A percentile compares a stretch with the other conserved stretches of the same genome.
Evolutionary conservation across 495 filamentous ascomycete species (phyloP).

Genomic region (Aspergillus wentii): DNA sequence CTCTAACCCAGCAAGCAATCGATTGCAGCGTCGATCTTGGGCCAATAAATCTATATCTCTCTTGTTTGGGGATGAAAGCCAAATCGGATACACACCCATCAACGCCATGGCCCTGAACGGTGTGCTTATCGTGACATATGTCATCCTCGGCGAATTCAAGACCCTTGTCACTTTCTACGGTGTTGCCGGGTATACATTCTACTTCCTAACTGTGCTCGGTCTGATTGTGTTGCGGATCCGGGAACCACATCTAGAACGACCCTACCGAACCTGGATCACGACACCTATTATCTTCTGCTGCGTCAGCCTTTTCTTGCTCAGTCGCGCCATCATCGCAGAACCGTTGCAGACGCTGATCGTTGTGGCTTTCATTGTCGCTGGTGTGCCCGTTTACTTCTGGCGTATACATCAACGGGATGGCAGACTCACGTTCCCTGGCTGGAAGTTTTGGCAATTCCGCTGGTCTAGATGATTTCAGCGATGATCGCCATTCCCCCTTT

Average conservation of each 20-base stretch:
- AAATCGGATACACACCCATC: conserved; percentile 76
- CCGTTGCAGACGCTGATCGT: conserved; percentile 88
- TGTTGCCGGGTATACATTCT: conserved; percentile 93
- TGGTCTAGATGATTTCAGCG: conserved; percentile 27
- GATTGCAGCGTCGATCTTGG: conserved; percentile 55
- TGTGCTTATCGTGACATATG: conserved; percentile 65
- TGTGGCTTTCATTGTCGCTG: conserved; percentile 73
- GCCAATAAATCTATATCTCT: conserved; percentile 49
- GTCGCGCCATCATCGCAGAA: conserved; percentile 78
- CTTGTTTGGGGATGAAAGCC: conserved; percentile 55
- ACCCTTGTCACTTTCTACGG: conserved; percentile 96
- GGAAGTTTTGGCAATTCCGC: conserved; percentile 52
- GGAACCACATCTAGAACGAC: conserved; percentile 81
- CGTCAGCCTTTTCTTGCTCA: conserved; percentile 88
- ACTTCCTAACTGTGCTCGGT: conserved; percentile 91
- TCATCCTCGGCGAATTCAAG: conserved; percentile 81
- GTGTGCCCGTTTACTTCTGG: conserved; percentile 86
- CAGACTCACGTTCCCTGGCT: conserved; percentile 41
- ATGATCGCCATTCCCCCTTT: neutral
- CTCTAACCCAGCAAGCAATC: conserved; percentile 25
- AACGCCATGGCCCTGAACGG: conserved; percentile 83
- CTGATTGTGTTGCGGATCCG: conserved; percentile 85
- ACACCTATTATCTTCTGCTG: conserved; percentile 98
- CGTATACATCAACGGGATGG: conserved; percentile 58
- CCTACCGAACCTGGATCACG: conserved; percentile 92